Percentiles rank a stretch among this genome's conserved stretches.
These are phyloP conservation scores for Friedmanniomyces endolithicus DNA, from an alignment of 495 filamentous ascomycete species.

Conservation along the genomic window DNA sequence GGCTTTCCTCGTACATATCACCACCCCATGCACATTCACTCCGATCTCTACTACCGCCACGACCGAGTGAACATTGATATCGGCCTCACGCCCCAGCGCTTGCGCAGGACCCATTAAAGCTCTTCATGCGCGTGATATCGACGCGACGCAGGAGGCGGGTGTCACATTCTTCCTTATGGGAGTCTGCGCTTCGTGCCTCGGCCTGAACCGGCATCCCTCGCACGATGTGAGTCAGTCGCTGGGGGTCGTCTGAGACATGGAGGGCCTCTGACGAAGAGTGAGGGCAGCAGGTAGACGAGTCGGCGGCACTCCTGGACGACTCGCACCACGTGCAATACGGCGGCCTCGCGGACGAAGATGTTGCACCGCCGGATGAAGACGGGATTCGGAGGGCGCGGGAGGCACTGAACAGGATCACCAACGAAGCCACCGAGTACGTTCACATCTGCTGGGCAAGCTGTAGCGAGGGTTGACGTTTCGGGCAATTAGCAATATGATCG, in stretches of 20 bases:
- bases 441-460: background rate
- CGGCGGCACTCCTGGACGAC: constrained; percentile 26
- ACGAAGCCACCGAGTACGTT: constrained; percentile 28
- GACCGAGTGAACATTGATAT: background rate
- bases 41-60: too few relatives aligned
- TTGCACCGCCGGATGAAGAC: constrained; percentile 27
- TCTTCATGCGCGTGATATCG: background rate
- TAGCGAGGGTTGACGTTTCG: background rate
- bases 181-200: constrained; percentile 31
- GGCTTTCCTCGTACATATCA: too few relatives aligned
- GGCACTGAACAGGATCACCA: constrained; percentile 30
- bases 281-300: constrained; percentile 18
- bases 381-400: constrained; percentile 30
- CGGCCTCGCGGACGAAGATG: constrained; percentile 19
- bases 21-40: too few relatives aligned
- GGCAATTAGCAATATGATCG: constrained; percentile 14
- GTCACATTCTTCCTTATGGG: constrained; percentile 26
- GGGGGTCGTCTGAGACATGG: background rate
- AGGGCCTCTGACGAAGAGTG: background rate
- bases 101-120: background rate
- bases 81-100: background rate
- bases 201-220: constrained; percentile 26
- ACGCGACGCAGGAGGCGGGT: background rate
- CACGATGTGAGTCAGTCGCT: constrained; percentile 23
- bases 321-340: constrained; percentile 28